Base-by-base conservation (phyloP, 2,329 filamentous ascomycete species). In the Westerdykella aurantiaca region DNA sequence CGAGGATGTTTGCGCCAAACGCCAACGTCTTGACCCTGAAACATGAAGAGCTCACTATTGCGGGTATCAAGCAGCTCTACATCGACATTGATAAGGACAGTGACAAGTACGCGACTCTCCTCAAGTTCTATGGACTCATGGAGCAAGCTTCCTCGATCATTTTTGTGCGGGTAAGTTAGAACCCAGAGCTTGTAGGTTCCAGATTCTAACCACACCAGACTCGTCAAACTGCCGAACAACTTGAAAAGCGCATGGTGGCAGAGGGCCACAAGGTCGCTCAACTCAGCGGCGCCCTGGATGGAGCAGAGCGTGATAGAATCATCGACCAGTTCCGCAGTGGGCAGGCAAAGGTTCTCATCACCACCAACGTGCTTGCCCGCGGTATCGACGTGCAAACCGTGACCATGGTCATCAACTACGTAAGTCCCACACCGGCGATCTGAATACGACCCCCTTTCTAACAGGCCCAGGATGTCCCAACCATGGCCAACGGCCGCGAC, bases 371-470 rank as follows among this genome's bases (percentile, higher is more conserved):
- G 31, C 79, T 98, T 46, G 87, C 93, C 7, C 89, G 93, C 63
- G 93, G 93, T 64, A 97, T 98, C 59, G 93, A 98, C 62, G 73
- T 97, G 64, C 69, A 94, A 72, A 83, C 83, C 22, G 93, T 98
- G 12, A 95, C 89, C 9, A 93, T 98, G 84, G 93, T 98, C 42
- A 89, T 98, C 75, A 98, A 98, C 75, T 98, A 98, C 70, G 77
- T 78, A 69, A 51, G 56, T 50, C 12, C 9, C 6, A 21, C 13
- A 12, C 11, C 4, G 10, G 7, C 25, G 10, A 29, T 29, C 11
- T 12, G 7, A 29, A 11, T 35, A 6, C 17, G 29, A 23, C 10
- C 22, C 2, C 6, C 11, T 14, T 46, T 48, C 44, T 61, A 34
- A 59, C 48, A 31, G 6, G 12, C 34, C 85, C 46, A 74, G 51